These are phyloP conservation scores for Quercus rubra DNA, from an alignment of 306 rosid species.

Conservation along the genomic window DNA sequence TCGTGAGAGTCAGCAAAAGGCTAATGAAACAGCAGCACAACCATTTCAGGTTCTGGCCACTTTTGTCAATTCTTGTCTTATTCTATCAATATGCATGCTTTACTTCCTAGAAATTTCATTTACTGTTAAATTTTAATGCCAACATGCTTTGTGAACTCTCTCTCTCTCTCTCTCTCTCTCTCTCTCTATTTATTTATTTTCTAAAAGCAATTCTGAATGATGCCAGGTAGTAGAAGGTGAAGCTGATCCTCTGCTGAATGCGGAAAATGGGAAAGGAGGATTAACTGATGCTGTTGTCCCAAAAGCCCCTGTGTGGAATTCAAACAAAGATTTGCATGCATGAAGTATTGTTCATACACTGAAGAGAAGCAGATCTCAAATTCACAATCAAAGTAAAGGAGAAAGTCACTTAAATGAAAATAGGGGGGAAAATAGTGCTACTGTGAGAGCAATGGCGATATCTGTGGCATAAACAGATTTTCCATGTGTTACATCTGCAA, in stretches of 20 bases:
- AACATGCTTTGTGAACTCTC: constrained; percentile 6
- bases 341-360: constrained; percentile 26
- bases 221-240: constrained; percentile 69
- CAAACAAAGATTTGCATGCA: constrained; percentile 57
- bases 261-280: constrained; percentile 51
- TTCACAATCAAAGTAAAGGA: no score
- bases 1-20: constrained; percentile 73
- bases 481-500: constrained; percentile 17
- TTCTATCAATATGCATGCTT: neutral
- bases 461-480: constrained; percentile 32
- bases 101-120: neutral
- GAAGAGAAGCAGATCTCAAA: constrained; percentile 4
- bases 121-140: neutral
- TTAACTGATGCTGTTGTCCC: constrained; percentile 38
- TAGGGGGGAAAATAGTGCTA: constrained; percentile 18
- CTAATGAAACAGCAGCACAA: constrained; percentile 52
- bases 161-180: constrained; percentile 1
- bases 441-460: constrained; percentile 34
- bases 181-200: no score
- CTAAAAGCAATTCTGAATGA: neutral
- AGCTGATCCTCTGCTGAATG: constrained; percentile 55
- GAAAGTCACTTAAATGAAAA: constrained; percentile 10
- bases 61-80: neutral
- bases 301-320: constrained; percentile 52
- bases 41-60: constrained; percentile 53